A percentile compares a stretch with the other conserved stretches of the same genome.
phyloP scores from a whole-genome alignment of 345 rosid genomes.

The Eutrema japonicum region DNA sequence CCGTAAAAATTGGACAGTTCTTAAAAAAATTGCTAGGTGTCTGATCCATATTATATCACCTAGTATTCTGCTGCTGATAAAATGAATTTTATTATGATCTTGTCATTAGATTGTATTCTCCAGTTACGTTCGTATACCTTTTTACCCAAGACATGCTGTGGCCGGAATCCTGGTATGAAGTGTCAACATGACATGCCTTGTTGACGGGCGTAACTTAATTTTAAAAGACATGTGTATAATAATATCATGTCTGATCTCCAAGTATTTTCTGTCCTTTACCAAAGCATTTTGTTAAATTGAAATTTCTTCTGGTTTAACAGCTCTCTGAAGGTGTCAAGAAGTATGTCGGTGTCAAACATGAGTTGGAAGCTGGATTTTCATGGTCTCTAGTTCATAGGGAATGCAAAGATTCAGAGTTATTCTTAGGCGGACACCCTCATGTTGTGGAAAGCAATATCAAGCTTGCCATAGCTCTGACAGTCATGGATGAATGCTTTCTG shows the following conservation, averaged over 20 bases:
- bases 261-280: not conserved
- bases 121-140: not conserved
- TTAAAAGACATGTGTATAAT: not conserved
- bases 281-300: not conserved
- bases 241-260: not conserved
- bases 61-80: not conserved
- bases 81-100: not conserved
- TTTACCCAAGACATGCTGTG: slow-evolving; percentile 4
- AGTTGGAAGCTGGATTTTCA: slow-evolving; percentile 79
- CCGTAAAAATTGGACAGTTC: not conserved
- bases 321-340: slow-evolving; percentile 64
- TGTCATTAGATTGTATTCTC: slow-evolving; percentile 1
- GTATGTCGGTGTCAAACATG: slow-evolving; percentile 76
- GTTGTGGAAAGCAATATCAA: slow-evolving; percentile 78
- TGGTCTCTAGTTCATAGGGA: slow-evolving; percentile 78
- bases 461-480: slow-evolving; percentile 70
- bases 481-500: slow-evolving; percentile 94
- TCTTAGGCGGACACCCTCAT: slow-evolving; percentile 52
- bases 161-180: slow-evolving; percentile 8
- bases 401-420: slow-evolving; percentile 55
- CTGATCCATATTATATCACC: not conserved
- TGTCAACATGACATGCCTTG: slow-evolving; percentile 1
- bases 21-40: not conserved
- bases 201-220: not conserved
- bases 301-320: slow-evolving; percentile 48